These are phyloP conservation scores for Saccharomycopsis fodiens DNA, from an alignment of 805 yeast genomes.

Conservation along the genomic window DNA sequence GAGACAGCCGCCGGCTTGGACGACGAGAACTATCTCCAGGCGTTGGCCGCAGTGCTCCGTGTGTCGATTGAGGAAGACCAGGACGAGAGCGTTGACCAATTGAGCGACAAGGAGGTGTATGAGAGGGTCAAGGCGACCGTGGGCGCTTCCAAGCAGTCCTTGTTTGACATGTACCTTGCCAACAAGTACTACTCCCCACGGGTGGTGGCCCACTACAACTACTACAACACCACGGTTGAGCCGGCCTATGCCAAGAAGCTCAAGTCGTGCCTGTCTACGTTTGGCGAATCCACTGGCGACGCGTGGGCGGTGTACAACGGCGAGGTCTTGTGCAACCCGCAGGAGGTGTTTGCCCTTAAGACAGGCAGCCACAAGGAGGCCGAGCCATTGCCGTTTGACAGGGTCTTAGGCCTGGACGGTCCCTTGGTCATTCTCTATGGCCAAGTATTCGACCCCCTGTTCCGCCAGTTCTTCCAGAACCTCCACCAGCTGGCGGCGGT, in stretches of 20 bases:
- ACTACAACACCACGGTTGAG: constrained; percentile 34
- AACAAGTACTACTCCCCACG: constrained; percentile 47
- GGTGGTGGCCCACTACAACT: constrained; percentile 54
- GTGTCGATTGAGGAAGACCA: constrained; percentile 5
- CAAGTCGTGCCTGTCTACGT: constrained; percentile 16
- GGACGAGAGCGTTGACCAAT: not conserved
- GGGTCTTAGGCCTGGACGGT: constrained; percentile 49
- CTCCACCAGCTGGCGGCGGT: constrained; percentile 49
- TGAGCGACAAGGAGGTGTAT: constrained; percentile 12
- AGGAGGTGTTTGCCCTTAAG: constrained; percentile 74
- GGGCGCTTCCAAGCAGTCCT: not conserved
- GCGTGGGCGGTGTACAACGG: constrained; percentile 50
- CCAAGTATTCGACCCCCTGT: constrained; percentile 41
- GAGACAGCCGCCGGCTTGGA: constrained; percentile 34
- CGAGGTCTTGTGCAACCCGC: constrained; percentile 52
- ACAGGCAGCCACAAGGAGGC: constrained; percentile 32
- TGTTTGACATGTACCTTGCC: constrained; percentile 23
- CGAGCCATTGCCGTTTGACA: constrained; percentile 42
- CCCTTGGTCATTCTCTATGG: constrained; percentile 67
- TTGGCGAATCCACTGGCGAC: constrained; percentile 20
- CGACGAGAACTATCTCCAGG: constrained; percentile 31
- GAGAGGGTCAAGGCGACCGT: not conserved
- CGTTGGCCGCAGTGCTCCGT: constrained; percentile 26
- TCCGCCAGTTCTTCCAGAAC: constrained; percentile 49
- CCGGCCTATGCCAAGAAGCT: constrained; percentile 25